Percentiles rank a stretch among this genome's conserved stretches.
Conservation (phyloP, 352 stramenopile species). For the Phytophthora capsici region DNA sequence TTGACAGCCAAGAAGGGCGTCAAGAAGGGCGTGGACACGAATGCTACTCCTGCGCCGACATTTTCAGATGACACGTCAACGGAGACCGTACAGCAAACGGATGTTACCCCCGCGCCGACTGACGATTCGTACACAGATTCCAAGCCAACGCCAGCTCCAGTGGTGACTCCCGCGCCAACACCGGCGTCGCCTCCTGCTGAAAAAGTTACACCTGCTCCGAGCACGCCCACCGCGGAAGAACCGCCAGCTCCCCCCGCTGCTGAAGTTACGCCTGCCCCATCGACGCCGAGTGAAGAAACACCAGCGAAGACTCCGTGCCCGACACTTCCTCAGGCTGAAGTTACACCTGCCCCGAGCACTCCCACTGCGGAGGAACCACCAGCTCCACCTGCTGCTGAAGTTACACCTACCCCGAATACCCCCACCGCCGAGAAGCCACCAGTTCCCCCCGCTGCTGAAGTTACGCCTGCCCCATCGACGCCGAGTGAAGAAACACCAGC, state of each 20-base stretch:
- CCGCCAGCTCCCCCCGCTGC: not conserved
- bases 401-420: not conserved
- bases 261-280: conserved; percentile 7
- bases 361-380: not conserved
- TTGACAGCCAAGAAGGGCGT: conserved; percentile 16
- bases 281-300: conserved; percentile 5
- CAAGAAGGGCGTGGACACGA: conserved; percentile 18
- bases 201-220: conserved; percentile 10
- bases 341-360: conserved; percentile 8
- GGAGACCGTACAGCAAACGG: conserved; percentile 24
- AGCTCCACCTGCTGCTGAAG: too few species aligned
- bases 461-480: not conserved
- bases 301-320: too few species aligned
- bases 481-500: conserved; percentile 13
- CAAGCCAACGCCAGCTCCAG: conserved; percentile 15
- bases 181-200: not conserved
- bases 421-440: conserved; percentile 1
- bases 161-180: conserved; percentile 13
- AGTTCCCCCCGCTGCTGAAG: not conserved
- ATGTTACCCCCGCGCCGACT: conserved; percentile 23
- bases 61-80: conserved; percentile 21
- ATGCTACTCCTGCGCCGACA: conserved; percentile 28
- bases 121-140: conserved; percentile 22
- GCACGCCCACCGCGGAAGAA: conserved; percentile 1
- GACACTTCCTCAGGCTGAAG: not conserved